These are phyloP conservation scores for Parastagonospora avenae DNA, from an alignment of 2,329 filamentous ascomycete species.

Conservation along the genomic window DNA sequence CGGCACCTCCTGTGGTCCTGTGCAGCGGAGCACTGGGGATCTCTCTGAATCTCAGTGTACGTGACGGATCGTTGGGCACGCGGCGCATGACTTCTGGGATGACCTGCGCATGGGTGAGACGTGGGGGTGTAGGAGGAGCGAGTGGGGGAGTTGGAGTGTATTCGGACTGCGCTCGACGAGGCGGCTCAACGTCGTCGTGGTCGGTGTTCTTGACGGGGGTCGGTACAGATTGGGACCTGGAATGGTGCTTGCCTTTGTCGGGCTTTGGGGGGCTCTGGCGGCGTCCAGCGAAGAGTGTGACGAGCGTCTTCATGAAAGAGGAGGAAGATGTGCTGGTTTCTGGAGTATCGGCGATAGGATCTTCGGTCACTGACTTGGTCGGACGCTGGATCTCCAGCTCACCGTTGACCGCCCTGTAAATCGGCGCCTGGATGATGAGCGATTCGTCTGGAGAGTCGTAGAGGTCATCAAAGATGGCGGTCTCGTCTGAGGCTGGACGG, in stretches of 20 bases:
- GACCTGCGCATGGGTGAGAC: constrained; percentile 5
- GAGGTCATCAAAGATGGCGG: neutral
- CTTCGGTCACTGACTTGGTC: neutral
- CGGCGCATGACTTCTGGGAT: neutral
- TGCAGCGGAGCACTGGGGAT: too few species aligned
- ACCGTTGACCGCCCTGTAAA: neutral
- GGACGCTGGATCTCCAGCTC: neutral
- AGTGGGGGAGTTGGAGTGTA: neutral
- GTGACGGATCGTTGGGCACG: neutral
- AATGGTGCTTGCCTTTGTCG: neutral
- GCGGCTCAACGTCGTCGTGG: too few species aligned
- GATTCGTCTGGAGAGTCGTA: neutral
- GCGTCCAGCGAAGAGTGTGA: constrained; percentile 17
- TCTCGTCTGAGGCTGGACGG: neutral
- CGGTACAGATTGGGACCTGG: neutral
- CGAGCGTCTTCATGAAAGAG: constrained; percentile 6
- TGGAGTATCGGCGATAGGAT: neutral
- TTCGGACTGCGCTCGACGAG: neutral
- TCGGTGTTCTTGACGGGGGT: too few species aligned
- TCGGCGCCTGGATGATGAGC: neutral
- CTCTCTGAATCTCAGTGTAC: too few species aligned
- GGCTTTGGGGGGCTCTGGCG: neutral
- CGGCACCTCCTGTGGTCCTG: too few species aligned
- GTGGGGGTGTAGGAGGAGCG: neutral
- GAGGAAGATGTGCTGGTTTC: neutral